Evolutionary conservation across 108 stramenopile species (phyloP).

Genomic region (Pseudonitzschia multistriata): DNA sequence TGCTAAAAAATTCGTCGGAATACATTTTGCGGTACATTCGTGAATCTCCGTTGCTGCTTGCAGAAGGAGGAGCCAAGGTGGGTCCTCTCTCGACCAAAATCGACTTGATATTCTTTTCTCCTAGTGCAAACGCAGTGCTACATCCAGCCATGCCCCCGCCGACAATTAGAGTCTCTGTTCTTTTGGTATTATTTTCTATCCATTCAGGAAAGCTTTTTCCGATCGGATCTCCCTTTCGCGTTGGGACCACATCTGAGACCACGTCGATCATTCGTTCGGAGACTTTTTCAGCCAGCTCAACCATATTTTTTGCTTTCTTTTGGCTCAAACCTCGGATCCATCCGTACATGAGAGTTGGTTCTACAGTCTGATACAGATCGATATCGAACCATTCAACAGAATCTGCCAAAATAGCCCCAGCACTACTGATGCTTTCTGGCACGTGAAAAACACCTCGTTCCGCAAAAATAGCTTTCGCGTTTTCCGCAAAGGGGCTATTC

Average conservation of each 20-base stretch:
- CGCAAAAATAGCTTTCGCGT: conserved; percentile 32
- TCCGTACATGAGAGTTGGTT: conserved; percentile 37
- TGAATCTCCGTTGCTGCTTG: conserved; percentile 21
- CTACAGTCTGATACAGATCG: conserved; percentile 40
- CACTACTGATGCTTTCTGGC: conserved; percentile 38
- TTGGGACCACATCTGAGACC: conserved; percentile 17
- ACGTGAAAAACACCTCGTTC: conserved; percentile 33
- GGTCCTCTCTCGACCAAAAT: conserved; percentile 33
- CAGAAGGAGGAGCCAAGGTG: conserved; percentile 30
- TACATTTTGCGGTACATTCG: conserved; percentile 50
- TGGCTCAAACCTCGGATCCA: conserved; percentile 37
- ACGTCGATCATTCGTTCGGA: conserved; percentile 10
- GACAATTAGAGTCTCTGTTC: conserved; percentile 33
- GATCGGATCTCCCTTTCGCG: conserved; percentile 29
- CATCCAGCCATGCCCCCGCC: conserved; percentile 32
- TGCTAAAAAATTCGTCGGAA: conserved; percentile 40
- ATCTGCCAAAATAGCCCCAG: conserved; percentile 44
- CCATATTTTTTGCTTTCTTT: conserved; percentile 29
- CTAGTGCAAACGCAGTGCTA: conserved; percentile 13
- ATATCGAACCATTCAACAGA: conserved; percentile 37
- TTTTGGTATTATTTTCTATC: conserved; percentile 38
- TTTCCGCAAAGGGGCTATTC: conserved; percentile 33
- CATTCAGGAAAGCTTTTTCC: conserved; percentile 41
- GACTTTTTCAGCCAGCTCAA: conserved; percentile 19
- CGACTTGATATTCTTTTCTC: conserved; percentile 28